These are phyloP conservation scores for Malassezia arunalokei DNA, from an alignment of 1,284 basidiomycete genomes.

Conservation along the genomic window DNA sequence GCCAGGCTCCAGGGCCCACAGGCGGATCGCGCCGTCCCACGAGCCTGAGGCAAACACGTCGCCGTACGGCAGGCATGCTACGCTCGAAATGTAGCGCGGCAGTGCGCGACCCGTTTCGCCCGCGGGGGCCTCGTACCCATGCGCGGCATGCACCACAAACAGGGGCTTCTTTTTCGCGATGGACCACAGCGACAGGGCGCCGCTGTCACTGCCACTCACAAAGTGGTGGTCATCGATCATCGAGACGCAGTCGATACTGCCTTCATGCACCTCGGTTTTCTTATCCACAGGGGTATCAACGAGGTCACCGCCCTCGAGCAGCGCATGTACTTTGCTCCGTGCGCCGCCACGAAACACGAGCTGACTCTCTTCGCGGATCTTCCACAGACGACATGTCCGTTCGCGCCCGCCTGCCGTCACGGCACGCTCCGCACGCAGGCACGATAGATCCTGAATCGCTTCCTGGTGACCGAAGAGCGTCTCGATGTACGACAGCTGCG, in stretches of 20 bases:
- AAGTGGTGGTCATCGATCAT: slow-evolving; percentile 92
- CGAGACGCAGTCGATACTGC: slow-evolving; percentile 76
- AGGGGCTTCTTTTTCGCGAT: slow-evolving; percentile 93
- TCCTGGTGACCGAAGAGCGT: slow-evolving; percentile 97
- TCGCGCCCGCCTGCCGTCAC: slow-evolving; percentile 81
- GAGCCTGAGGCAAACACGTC: slow-evolving; percentile 86
- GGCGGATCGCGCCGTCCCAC: slow-evolving; percentile 72
- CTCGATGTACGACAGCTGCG: slow-evolving; percentile 80
- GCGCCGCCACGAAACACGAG: slow-evolving; percentile 89
- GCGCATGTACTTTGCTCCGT: slow-evolving; percentile 55
- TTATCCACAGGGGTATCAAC: slow-evolving; percentile 46
- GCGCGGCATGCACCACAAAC: slow-evolving; percentile 69
- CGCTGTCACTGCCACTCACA: slow-evolving; percentile 85
- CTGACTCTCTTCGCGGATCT: slow-evolving; percentile 88
- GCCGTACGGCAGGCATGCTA: slow-evolving; percentile 71
- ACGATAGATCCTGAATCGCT: slow-evolving; percentile 62
- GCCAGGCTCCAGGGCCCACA: slow-evolving; percentile 77
- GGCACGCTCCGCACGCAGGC: slow-evolving; percentile 69
- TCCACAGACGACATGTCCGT: slow-evolving; percentile 87
- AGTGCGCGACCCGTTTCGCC: slow-evolving; percentile 62
- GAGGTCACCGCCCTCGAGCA: slow-evolving; percentile 64
- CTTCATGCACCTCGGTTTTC: slow-evolving; percentile 55
- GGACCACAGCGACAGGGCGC: slow-evolving; percentile 72
- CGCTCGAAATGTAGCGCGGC: slow-evolving; percentile 78
- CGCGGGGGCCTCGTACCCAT: slow-evolving; percentile 59